Conservation (phyloP, 208 protist species). For the Leishmania guyanensis region DNA sequence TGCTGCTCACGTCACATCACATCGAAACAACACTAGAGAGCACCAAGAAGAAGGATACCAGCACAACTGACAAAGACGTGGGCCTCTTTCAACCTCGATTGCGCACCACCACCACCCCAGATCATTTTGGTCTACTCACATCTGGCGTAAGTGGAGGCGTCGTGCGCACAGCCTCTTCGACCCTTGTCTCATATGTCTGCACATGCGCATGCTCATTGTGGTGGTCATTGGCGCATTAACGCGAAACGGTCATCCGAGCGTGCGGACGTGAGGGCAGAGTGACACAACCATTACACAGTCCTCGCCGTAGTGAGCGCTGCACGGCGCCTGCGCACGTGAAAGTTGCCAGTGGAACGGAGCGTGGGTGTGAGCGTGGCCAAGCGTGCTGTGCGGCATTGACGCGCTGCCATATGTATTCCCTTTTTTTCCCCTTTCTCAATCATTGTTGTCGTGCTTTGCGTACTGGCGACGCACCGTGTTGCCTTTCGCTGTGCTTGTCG, state of each 20-base stretch:
- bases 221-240: background rate
- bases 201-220: background rate
- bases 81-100: background rate
- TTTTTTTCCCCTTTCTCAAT: background rate
- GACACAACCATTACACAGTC: background rate
- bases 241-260: background rate
- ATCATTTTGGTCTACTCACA: background rate
- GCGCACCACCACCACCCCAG: background rate
- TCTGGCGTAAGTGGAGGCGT: background rate
- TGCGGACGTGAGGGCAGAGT: background rate
- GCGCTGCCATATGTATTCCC: background rate
- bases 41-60: background rate
- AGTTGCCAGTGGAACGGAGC: background rate
- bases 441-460: background rate
- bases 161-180: background rate
- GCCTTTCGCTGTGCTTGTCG: background rate
- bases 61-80: background rate
- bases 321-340: background rate
- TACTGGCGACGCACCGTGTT: background rate
- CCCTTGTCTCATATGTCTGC: background rate
- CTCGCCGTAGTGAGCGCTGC: background rate
- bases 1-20: background rate
- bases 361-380: background rate
- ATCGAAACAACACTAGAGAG: background rate
- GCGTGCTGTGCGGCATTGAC: background rate